Percentiles rank a stretch among this genome's conserved stretches.
Conservation (phyloP, 345 rosid genomes). For the Lagerstroemia speciosa region DNA sequence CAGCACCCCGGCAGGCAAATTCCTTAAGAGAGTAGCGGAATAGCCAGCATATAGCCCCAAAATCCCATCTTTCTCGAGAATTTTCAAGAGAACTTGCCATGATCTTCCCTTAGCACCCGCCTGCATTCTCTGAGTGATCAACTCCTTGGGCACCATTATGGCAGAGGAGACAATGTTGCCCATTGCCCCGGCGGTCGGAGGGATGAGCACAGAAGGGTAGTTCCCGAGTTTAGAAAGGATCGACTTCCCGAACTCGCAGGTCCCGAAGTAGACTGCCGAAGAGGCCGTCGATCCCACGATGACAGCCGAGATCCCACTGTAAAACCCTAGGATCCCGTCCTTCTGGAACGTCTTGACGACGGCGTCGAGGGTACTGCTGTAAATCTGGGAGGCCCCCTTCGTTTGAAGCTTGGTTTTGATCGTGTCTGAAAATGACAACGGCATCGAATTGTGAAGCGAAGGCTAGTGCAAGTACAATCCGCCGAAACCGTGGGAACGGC, state of each 20-base stretch:
- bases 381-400: constrained; percentile 68
- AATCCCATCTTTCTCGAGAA: constrained; percentile 77
- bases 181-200: constrained; percentile 96
- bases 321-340: constrained; percentile 72
- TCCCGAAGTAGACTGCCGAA: constrained; percentile 88
- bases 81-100: constrained; percentile 57
- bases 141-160: constrained; percentile 87
- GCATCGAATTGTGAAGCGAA: background rate
- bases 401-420: constrained; percentile 90
- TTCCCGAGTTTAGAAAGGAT: constrained; percentile 47
- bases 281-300: constrained; percentile 83
- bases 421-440: constrained; percentile 20
- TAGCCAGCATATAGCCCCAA: constrained; percentile 86
- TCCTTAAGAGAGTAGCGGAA: constrained; percentile 79
- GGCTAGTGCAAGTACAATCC: too few relatives aligned
- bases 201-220: constrained; percentile 62
- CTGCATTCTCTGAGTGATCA: constrained; percentile 89
- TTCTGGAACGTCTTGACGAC: constrained; percentile 60
- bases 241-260: constrained; percentile 94
- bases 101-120: constrained; percentile 82
- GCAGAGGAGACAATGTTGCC: constrained; percentile 88
- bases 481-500: too few relatives aligned
- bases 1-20: constrained; percentile 84
- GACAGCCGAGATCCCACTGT: constrained; percentile 86
- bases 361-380: constrained; percentile 57